These are phyloP conservation scores for Hypoxylon sp. DNA, from an alignment of 2,329 filamentous ascomycete genomes.

Conservation along the genomic window DNA sequence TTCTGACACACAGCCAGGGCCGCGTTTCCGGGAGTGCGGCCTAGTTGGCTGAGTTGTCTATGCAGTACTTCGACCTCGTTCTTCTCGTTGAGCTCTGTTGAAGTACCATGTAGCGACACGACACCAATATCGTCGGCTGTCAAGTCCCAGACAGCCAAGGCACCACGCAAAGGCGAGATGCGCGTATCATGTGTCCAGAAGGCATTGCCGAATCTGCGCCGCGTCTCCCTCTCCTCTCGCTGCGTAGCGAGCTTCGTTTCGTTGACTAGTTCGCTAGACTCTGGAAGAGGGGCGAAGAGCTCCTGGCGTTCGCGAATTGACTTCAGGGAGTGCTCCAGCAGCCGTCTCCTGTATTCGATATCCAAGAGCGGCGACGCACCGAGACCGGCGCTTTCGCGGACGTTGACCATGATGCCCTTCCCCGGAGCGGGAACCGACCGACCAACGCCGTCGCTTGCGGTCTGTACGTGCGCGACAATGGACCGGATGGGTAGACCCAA, in stretches of 20 bases:
- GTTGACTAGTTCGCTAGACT: constrained; percentile 9
- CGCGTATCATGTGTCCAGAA: constrained; percentile 47
- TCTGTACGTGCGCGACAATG: constrained; percentile 52
- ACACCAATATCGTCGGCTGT: constrained; percentile 55
- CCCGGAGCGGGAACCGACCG: constrained; percentile 57
- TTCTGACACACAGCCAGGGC: constrained; percentile 55
- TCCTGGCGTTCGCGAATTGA: constrained; percentile 41
- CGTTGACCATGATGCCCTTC: constrained; percentile 52
- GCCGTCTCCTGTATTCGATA: constrained; percentile 47
- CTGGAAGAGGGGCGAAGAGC: constrained; percentile 21
- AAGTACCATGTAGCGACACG: constrained; percentile 57
- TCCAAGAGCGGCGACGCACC: constrained; percentile 46
- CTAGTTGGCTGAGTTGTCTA: constrained; percentile 53
- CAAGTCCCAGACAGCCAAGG: constrained; percentile 54
- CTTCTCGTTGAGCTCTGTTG: constrained; percentile 55
- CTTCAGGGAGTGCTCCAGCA: constrained; percentile 42
- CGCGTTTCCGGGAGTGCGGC: constrained; percentile 52
- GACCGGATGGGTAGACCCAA: constrained; percentile 54
- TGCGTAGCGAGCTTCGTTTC: constrained; percentile 39
- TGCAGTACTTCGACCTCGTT: constrained; percentile 56
- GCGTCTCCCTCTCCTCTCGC: constrained; percentile 41
- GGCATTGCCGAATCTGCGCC: constrained; percentile 48
- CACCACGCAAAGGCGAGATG: constrained; percentile 53
- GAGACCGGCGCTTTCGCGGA: constrained; percentile 40
- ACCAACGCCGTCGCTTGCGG: constrained; percentile 52